Conservation (phyloP, 2,329 filamentous ascomycete species). For the Dendryphion nanum region DNA sequence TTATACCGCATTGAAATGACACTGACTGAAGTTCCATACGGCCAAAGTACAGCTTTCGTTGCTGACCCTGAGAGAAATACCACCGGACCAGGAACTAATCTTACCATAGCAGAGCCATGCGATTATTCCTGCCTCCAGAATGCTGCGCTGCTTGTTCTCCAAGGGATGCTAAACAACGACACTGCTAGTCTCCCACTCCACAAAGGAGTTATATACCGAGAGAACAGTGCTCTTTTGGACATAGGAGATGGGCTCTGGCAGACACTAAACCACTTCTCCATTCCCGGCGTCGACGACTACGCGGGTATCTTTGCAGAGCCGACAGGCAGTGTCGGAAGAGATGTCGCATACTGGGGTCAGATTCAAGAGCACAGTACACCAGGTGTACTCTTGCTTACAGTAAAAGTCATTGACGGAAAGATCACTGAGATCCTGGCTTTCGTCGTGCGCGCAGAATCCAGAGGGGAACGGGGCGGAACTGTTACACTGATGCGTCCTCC, state of each 20-base stretch:
- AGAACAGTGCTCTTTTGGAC: slow-evolving; percentile 9
- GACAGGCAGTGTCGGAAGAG: slow-evolving; percentile 1
- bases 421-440: slow-evolving; percentile 9
- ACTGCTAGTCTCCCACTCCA: slow-evolving; percentile 7
- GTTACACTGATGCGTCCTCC: slow-evolving; percentile 10
- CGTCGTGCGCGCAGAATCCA: slow-evolving; percentile 5
- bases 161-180: slow-evolving; percentile 4
- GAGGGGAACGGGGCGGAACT: slow-evolving; percentile 6
- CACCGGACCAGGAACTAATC: background rate
- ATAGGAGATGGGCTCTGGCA: slow-evolving; percentile 8
- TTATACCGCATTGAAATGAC: slow-evolving; percentile 12
- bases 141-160: slow-evolving; percentile 5
- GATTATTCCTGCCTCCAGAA: slow-evolving; percentile 4
- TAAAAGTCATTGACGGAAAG: slow-evolving; percentile 5
- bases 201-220: slow-evolving; percentile 5
- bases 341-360: slow-evolving; percentile 7
- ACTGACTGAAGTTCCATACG: slow-evolving; percentile 9
- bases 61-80: background rate
- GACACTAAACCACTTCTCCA: slow-evolving; percentile 1
- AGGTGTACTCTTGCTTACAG: slow-evolving; percentile 7
- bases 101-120: slow-evolving; percentile 1
- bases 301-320: slow-evolving; percentile 5
- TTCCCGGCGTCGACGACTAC: slow-evolving; percentile 3
- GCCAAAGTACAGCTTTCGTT: slow-evolving; percentile 5
- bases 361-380: slow-evolving; percentile 7